Percentiles rank a stretch among this genome's conserved stretches.
phyloP scores from a whole-genome alignment of 164 flowering plant species.

The Annona squamosa region DNA sequence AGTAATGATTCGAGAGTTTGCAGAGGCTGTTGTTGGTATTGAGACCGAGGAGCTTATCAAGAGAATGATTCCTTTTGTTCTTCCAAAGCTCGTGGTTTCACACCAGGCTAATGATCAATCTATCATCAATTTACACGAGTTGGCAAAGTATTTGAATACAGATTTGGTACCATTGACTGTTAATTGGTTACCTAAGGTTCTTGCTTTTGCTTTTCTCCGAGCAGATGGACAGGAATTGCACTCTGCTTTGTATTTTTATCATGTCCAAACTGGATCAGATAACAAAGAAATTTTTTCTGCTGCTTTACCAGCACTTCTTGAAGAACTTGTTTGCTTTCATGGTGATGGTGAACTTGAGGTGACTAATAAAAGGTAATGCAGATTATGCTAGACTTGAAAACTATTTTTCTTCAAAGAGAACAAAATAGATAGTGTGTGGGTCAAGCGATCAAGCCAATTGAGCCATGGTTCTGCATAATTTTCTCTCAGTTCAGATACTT shows the following conservation, averaged over 20 bases:
- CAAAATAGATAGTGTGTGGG: no score
- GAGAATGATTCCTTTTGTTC: slow-evolving; percentile 86
- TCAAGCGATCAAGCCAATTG: no score
- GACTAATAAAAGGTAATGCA: slow-evolving; percentile 55
- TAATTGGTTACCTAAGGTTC: slow-evolving; percentile 89
- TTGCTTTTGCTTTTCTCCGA: slow-evolving; percentile 82
- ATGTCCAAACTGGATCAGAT: slow-evolving; percentile 73
- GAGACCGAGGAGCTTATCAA: slow-evolving; percentile 58
- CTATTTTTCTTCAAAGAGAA: no score
- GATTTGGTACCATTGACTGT: slow-evolving; percentile 71
- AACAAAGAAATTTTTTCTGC: slow-evolving; percentile 89
- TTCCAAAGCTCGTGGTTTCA: slow-evolving; percentile 81
- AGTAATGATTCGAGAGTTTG: slow-evolving; percentile 71
- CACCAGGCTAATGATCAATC: slow-evolving; percentile 60
- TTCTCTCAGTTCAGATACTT: no score
- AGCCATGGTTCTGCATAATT: no score
- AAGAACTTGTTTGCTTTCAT: slow-evolving; percentile 86
- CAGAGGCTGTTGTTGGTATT: slow-evolving; percentile 78
- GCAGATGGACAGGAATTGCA: slow-evolving; percentile 47
- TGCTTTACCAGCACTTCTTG: slow-evolving; percentile 92
- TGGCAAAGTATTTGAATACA: slow-evolving; percentile 62
- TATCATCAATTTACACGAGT: slow-evolving; percentile 43
- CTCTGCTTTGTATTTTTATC: slow-evolving; percentile 80
- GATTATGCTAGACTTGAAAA: no score
- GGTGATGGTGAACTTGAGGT: slow-evolving; percentile 56